Base-by-base conservation (phyloP, 2,329 filamentous ascomycete genomes). In the Exophiala sp. region DNA sequence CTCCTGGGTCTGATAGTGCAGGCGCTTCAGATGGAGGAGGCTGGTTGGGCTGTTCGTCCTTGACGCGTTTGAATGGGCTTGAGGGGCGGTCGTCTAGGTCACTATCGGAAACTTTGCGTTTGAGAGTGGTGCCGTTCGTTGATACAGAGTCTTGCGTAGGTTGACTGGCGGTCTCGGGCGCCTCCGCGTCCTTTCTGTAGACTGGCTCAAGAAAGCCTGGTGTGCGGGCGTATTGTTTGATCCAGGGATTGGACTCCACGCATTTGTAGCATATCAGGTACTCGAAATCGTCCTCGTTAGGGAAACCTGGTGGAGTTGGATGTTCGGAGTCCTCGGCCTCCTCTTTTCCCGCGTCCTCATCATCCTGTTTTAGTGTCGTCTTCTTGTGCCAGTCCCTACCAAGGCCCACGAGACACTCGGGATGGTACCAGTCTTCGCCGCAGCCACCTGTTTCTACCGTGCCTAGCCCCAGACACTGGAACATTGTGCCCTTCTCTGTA, bases 351-450 rank as follows among this genome's bases (percentile, higher is more conserved):
- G 50, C 42, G 38, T 36, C 21, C 18, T 51, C 53, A 0, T 75
- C 73, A 0, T 71, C 71, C 0, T 70, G 18, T 70, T 54, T 8
- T 53, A 9, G 62, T 60, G 34, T 54, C 53, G 62, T 69, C 60
- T 69, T 67, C 66, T 86, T 84, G 60, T 78, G 84, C 84, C 88
- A 91, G 55, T 84, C 80, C 9, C 89, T 82, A 0, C 86, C 84
- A 62, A 95, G 74, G 5, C 91, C 91, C 45, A 96, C 83, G 6
- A 97, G 75, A 67, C 92, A 97, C 58, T 94, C 91, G 0, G 92
- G 90, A 73, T 97, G 92, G 80, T 90, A 97, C 92, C 92, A 97
- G 67, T 97, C 92, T 73, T 97, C 92, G 10, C 92, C 92, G 71
- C 92, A 97, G 3, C 91, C 92, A 12, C 91, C 91, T 1, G 86